A percentile compares a stretch with the other conserved stretches of the same genome.
These are phyloP conservation scores for Potentilla sterilis DNA, from an alignment of 306 rosid genomes.

Conservation along the genomic window DNA sequence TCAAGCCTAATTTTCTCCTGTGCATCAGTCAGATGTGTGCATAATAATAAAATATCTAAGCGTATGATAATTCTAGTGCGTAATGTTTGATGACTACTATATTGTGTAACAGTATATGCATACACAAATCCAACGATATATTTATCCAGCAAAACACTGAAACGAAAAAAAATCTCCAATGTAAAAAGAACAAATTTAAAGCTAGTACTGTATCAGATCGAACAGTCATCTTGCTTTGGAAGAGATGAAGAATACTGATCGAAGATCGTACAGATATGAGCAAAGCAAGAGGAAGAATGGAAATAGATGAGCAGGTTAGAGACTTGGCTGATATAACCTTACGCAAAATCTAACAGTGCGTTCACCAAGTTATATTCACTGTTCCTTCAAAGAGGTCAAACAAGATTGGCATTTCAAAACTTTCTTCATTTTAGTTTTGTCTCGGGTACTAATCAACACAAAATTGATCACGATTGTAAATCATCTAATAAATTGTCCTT, in stretches of 20 bases:
- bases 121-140: neutral
- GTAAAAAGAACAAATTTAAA: constrained; percentile 6
- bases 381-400: neutral
- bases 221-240: constrained; percentile 2
- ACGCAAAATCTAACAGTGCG: neutral
- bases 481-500: no score
- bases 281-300: neutral
- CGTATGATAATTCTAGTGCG: neutral
- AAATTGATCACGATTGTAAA: neutral
- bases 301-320: neutral
- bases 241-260: neutral
- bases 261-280: neutral
- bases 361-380: neutral
- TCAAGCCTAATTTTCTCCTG: neutral
- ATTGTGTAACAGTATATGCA: neutral
- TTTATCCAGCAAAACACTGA: neutral
- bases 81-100: neutral
- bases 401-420: neutral
- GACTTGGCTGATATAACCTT: neutral
- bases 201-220: neutral
- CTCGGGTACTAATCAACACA: neutral
- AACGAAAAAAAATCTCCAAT: neutral
- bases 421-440: neutral
- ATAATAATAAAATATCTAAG: neutral
- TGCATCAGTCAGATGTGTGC: neutral